phyloP scores from a whole-genome alignment of 208 protist species.

The Crithidia sp. region DNA sequence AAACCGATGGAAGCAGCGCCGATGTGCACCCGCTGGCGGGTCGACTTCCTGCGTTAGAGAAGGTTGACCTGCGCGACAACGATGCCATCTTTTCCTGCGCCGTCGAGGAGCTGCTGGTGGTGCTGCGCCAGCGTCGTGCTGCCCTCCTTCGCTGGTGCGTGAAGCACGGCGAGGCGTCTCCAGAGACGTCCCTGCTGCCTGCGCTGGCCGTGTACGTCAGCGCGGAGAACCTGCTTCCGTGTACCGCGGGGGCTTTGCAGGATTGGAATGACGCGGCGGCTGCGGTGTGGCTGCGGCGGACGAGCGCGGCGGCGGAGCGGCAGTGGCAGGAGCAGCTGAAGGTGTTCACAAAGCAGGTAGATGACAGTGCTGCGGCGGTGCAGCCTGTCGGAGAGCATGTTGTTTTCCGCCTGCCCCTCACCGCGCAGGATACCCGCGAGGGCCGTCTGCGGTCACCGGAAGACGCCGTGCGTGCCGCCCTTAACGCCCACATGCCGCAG shows the following conservation, averaged over 20 bases:
- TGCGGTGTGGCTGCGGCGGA: conserved; percentile 8
- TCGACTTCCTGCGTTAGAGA: conserved; percentile 26
- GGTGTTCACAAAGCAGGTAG: conserved; percentile 12
- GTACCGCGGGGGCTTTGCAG: conserved; percentile 12
- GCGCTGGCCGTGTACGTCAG: conserved; percentile 27
- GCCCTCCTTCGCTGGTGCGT: conserved; percentile 20
- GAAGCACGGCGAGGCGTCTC: not conserved
- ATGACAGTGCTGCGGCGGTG: not conserved
- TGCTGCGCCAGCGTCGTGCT: conserved; percentile 16
- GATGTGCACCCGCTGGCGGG: conserved; percentile 21
- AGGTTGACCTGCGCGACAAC: conserved; percentile 32
- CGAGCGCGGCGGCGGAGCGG: not conserved
- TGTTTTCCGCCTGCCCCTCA: conserved; percentile 21
- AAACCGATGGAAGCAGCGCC: conserved; percentile 1
- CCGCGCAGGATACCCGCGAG: not conserved
- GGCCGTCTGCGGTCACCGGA: no score
- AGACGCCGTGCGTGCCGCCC: not conserved
- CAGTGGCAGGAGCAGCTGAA: conserved; percentile 18
- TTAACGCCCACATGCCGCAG: not conserved
- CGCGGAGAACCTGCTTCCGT: conserved; percentile 2
- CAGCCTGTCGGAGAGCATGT: conserved; percentile 20
- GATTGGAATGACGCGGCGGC: conserved; percentile 22
- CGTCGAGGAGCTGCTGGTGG: conserved; percentile 17
- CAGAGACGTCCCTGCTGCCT: conserved; percentile 9
- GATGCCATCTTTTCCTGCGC: conserved; percentile 23